Conservation (phyloP, 1,139 yeast species). For the Kodamaea sp. region DNA sequence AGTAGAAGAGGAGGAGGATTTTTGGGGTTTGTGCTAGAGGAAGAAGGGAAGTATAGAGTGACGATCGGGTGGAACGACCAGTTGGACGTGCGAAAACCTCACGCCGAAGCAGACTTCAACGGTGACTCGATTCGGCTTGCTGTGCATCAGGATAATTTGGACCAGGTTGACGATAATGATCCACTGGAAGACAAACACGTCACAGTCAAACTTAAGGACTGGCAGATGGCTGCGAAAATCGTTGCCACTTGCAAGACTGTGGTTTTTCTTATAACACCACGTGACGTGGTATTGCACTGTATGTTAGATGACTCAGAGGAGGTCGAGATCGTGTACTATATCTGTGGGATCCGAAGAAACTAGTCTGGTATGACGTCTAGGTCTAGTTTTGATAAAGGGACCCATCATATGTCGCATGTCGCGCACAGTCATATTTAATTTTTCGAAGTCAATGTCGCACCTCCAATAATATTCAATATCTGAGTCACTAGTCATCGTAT, state of each 20-base stretch:
- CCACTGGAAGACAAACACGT: constrained; percentile 35
- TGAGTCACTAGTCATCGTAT: too few relatives aligned
- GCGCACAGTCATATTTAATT: too few relatives aligned
- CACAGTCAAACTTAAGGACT: constrained; percentile 51
- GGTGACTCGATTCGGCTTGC: constrained; percentile 24
- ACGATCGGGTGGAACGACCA: constrained; percentile 60
- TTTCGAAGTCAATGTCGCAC: too few relatives aligned
- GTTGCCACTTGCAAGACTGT: constrained; percentile 56
- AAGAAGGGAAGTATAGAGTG: constrained; percentile 53
- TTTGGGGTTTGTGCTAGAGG: constrained; percentile 52
- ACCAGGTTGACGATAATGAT: constrained; percentile 21
- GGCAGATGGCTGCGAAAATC: constrained; percentile 57
- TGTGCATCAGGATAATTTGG: constrained; percentile 12
- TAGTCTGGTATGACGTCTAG: too few relatives aligned
- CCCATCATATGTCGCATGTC: too few relatives aligned
- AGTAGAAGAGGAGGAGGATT: constrained; percentile 38
- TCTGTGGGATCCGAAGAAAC: constrained; percentile 15
- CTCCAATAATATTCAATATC: too few relatives aligned
- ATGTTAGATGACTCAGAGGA: constrained; percentile 56
- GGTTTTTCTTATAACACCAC: constrained; percentile 49
- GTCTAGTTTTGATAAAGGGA: too few relatives aligned
- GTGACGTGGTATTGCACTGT: constrained; percentile 58
- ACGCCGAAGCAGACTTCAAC: constrained; percentile 16
- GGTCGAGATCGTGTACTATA: constrained; percentile 56
- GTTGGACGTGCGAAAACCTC: constrained; percentile 37